Conservation (phyloP, 192 early-diverging fungal genomes). For the Irineochytrium annulatum region DNA sequence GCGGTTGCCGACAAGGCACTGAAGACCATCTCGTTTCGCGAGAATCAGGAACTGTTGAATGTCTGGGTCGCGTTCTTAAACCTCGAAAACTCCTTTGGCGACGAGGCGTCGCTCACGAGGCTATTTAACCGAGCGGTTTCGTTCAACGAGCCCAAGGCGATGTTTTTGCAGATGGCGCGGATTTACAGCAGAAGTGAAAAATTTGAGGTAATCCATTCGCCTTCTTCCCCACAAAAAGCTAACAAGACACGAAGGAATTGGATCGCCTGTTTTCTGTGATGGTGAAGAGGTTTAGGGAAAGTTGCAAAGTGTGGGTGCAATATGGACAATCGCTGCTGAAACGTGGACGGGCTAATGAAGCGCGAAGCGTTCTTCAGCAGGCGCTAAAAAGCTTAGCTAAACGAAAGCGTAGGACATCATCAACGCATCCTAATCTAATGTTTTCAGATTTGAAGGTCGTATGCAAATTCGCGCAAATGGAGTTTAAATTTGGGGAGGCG, state of each 20-base stretch:
- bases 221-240: too few species aligned
- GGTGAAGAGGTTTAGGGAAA: constrained; percentile 80
- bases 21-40: constrained; percentile 83
- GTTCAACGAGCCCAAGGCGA: constrained; percentile 84
- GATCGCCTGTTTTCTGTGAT: constrained; percentile 71
- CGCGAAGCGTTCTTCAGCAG: constrained; percentile 76
- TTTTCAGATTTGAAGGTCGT: constrained; percentile 80
- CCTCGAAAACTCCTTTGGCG: constrained; percentile 93
- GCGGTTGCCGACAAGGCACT: constrained; percentile 91
- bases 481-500: constrained; percentile 94
- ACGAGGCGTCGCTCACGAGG: constrained; percentile 66
- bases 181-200: constrained; percentile 89
- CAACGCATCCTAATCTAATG: neutral
- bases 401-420: constrained; percentile 71
- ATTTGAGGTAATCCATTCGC: constrained; percentile 43
- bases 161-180: constrained; percentile 81
- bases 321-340: constrained; percentile 80
- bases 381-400: constrained; percentile 82
- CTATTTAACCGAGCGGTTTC: constrained; percentile 84
- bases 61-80: constrained; percentile 96
- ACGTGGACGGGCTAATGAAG: constrained; percentile 66
- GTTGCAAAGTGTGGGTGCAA: constrained; percentile 86
- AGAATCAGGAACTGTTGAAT: constrained; percentile 95
- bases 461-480: constrained; percentile 92
- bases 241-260: neutral